phyloP scores from a whole-genome alignment of 2,329 filamentous ascomycete genomes.

The Penicillium occitanis region DNA sequence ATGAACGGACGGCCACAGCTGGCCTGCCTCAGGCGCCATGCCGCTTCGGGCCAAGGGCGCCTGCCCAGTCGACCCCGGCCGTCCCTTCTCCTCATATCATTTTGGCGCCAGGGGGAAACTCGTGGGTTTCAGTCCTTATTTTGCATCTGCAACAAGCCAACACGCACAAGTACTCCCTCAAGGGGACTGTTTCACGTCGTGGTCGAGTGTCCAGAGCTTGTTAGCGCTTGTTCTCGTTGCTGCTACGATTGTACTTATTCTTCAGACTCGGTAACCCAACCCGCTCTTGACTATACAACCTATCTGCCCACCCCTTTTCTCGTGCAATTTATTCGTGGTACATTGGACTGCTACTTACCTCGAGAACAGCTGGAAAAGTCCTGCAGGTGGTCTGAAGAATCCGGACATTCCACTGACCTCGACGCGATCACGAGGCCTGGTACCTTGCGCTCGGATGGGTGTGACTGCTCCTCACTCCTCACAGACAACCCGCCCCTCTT shows the following conservation, averaged over 20 bases:
- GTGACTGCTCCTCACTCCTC: background rate
- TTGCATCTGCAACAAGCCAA: background rate
- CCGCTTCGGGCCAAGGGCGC: constrained; percentile 3
- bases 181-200: constrained; percentile 1
- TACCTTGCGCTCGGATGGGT: constrained; percentile 16
- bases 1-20: background rate
- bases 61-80: background rate
- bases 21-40: background rate
- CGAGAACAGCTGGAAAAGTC: background rate
- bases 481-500: background rate
- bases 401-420: background rate
- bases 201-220: constrained; percentile 3
- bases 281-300: background rate
- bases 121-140: constrained; percentile 12
- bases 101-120: constrained; percentile 12
- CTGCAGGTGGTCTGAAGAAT: background rate
- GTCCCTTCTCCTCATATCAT: background rate
- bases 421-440: constrained; percentile 1
- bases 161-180: background rate
- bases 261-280: constrained; percentile 4
- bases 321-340: background rate
- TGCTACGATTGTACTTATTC: background rate
- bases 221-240: background rate
- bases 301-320: background rate
- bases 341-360: background rate